Conservation (phyloP, 2,329 filamentous ascomycete species). For the Cryoendolithus antarcticus region DNA sequence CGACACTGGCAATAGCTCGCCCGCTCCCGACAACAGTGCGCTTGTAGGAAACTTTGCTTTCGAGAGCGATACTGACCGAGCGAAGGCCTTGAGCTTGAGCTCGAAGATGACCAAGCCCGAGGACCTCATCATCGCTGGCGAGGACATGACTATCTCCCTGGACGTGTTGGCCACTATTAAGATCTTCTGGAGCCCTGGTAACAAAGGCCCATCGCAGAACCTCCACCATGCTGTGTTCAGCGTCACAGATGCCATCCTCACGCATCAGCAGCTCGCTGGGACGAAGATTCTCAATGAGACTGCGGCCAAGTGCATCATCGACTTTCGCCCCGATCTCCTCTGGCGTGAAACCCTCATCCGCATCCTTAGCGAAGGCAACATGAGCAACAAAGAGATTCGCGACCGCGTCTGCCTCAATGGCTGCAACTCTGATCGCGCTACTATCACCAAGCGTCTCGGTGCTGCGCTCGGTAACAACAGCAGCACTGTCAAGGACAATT, state of each 20-base stretch:
- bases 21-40: too few species aligned
- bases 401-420: constrained; percentile 24
- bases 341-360: constrained; percentile 23
- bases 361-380: constrained; percentile 19
- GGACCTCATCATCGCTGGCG: constrained; percentile 20
- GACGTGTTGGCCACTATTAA: constrained; percentile 16
- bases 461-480: constrained; percentile 16
- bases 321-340: constrained; percentile 25
- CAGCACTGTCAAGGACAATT: constrained; percentile 15
- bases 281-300: constrained; percentile 16
- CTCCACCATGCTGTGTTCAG: constrained; percentile 20
- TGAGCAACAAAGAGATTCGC: constrained; percentile 22
- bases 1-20: too few species aligned
- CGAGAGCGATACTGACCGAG: too few species aligned
- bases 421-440: constrained; percentile 22
- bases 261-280: constrained; percentile 18
- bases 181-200: constrained; percentile 23
- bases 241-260: constrained; percentile 21
- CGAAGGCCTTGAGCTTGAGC: too few species aligned
- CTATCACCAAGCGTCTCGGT: constrained; percentile 24
- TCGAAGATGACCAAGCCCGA: constrained; percentile 6
- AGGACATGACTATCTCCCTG: constrained; percentile 12
- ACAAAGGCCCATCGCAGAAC: constrained; percentile 18
- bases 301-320: constrained; percentile 23
- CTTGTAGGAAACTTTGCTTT: too few species aligned